A percentile compares a stretch with the other conserved stretches of the same genome.
phyloP scores from a whole-genome alignment of 2,329 filamentous ascomycete species.

The Colletotrichum horii region DNA sequence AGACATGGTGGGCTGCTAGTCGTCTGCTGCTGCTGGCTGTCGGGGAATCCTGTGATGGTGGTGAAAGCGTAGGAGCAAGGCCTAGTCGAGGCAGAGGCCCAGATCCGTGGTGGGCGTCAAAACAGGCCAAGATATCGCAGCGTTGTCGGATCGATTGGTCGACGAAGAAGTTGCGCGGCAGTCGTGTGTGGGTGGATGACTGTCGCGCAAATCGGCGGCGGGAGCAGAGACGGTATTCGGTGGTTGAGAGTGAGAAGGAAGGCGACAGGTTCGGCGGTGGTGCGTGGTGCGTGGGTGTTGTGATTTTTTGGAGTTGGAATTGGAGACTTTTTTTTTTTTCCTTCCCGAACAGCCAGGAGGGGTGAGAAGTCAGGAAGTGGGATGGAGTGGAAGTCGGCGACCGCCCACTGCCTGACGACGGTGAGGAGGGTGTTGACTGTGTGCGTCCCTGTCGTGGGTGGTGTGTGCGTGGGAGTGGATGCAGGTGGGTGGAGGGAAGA shows the following conservation, averaged over 20 bases:
- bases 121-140: conserved; percentile 17
- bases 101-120: conserved; percentile 13
- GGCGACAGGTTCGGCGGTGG: neutral
- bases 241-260: neutral
- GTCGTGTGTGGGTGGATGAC: neutral
- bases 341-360: neutral
- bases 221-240: neutral
- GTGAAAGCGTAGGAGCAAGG: neutral
- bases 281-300: conserved; percentile 13
- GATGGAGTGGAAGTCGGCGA: conserved; percentile 5
- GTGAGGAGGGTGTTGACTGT: neutral
- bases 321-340: conserved; percentile 21
- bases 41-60: neutral
- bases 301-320: conserved; percentile 20
- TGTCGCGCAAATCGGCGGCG: neutral
- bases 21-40: neutral
- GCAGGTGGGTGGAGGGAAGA: conserved; percentile 10
- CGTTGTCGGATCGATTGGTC: neutral
- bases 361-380: conserved; percentile 15
- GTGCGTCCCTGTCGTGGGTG: neutral
- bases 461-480: conserved; percentile 8
- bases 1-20: conserved; percentile 50
- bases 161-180: neutral
- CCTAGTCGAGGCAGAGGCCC: conserved; percentile 22
- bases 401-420: neutral